Percentiles rank a stretch among this genome's conserved stretches.
Conservation (phyloP, 768 basidiomycete species). For the Chlorophyllum brunneum region DNA sequence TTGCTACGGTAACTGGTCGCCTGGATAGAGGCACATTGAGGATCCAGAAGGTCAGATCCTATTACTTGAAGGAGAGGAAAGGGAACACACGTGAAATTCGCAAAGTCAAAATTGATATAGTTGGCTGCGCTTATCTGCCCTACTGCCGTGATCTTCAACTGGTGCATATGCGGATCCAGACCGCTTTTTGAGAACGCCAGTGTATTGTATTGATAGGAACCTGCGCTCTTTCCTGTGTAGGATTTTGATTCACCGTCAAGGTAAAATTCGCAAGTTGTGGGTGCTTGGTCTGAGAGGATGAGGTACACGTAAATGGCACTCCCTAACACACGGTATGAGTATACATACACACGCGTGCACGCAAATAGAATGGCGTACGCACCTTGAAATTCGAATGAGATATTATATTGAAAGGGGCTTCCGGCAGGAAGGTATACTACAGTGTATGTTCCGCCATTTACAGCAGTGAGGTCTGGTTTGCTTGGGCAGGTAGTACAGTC, state of each 20-base stretch:
- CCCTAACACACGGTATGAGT: conserved; percentile 19
- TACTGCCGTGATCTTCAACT: conserved; percentile 2
- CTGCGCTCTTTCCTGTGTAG: background rate
- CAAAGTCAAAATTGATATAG: conserved; percentile 17
- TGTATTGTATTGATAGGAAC: conserved; percentile 17
- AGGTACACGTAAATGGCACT: conserved; percentile 34
- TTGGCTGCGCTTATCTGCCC: conserved; percentile 3
- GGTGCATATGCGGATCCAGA: conserved; percentile 10
- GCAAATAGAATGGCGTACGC: background rate
- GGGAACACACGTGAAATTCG: conserved; percentile 13
- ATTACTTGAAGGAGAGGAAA: background rate
- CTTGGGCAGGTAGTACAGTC: conserved; percentile 22
- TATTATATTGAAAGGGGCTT: background rate
- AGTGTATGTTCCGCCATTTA: conserved; percentile 27
- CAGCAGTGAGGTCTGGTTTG: conserved; percentile 17
- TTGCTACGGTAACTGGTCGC: background rate
- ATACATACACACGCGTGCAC: background rate
- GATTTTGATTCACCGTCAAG: conserved; percentile 14
- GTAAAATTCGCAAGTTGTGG: conserved; percentile 21
- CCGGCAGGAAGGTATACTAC: conserved; percentile 13
- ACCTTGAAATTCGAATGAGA: conserved; percentile 5
- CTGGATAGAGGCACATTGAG: background rate
- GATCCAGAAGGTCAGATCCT: background rate
- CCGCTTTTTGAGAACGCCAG: conserved; percentile 18
- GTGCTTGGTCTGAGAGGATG: conserved; percentile 30